Base-by-base conservation (phyloP, 75 land plant genomes). In the Gnetum montanum region DNA sequence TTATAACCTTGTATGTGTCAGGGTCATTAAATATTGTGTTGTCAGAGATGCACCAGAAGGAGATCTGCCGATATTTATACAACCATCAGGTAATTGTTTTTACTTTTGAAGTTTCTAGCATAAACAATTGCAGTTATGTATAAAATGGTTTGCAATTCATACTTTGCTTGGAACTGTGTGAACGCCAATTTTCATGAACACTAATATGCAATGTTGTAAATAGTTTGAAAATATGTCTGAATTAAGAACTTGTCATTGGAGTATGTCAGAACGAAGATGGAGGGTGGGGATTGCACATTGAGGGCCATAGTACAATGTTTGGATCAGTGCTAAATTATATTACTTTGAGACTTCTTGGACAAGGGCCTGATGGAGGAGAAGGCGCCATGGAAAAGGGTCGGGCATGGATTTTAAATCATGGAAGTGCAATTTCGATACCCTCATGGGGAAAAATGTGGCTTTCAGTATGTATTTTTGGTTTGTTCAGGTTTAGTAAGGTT, bases 381-480 rank as follows among this genome's bases (percentile, higher is more conserved):
- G 81, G 83, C 3, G 78, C 79, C 28, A 75, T 95, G 83, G 83
- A 80, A 58, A 83, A 60, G 61, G 99, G 75, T 15, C 60, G 83
- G 25, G 55, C 57, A n/a, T 95, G 99, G 99, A 83, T 95, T 58
- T 60, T 85, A 55, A 71, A 73, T 15, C 99, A 83, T 72, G 99
- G 99, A 11, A 60, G 88, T 54, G 88, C 88, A n/a, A 81, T 86
- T 22, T 54, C 65, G 8, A 80, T 83, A 34, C 77, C 99, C n/a
- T 86, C 88, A 28, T 95, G 99, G 99, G 99, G 99, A n/a, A 95
- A 95, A 61, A 70, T 86, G 67, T 95, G 99, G 99, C 92, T 95
- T 49, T 76, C 96, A 10, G 99, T 85, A 74, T 6, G 68, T 49
- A 43, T 15, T 34, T 48, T 45, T n/a, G n/a, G n/a, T n/a, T n/a